These are phyloP conservation scores for Bruguiera hainesii DNA, from an alignment of 441 rosid genomes.

Conservation along the genomic window DNA sequence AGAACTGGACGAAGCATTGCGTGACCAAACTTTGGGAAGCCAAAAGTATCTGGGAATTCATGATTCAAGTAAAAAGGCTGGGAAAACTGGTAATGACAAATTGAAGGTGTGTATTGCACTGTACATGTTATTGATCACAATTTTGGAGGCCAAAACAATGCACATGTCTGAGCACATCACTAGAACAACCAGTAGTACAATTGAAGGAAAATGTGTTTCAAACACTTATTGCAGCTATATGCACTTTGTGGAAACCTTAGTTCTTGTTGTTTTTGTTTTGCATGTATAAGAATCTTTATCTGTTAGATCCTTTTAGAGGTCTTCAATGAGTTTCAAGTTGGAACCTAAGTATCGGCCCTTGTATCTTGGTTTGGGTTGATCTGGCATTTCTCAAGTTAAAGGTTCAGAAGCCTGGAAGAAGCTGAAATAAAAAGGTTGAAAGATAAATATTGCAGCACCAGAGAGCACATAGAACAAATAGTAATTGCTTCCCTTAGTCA, in stretches of 20 bases:
- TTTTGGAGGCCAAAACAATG: neutral
- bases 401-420: too few relatives aligned
- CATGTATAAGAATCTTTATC: slow-evolving; percentile 5
- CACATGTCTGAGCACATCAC: neutral
- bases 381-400: too few relatives aligned
- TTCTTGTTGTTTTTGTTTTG: neutral
- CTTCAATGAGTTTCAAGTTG: neutral
- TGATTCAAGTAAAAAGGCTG: slow-evolving; percentile 26
- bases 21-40: slow-evolving; percentile 33
- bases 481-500: too few relatives aligned
- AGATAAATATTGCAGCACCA: neutral
- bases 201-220: neutral
- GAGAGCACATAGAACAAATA: neutral
- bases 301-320: neutral
- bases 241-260: neutral
- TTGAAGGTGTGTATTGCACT: slow-evolving; percentile 32
- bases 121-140: neutral
- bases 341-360: too few relatives aligned
- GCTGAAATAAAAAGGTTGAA: too few relatives aligned
- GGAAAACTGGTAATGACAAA: slow-evolving; percentile 25
- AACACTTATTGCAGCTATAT: neutral
- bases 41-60: slow-evolving; percentile 20
- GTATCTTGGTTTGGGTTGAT: too few relatives aligned
- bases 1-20: slow-evolving; percentile 50
- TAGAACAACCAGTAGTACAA: neutral